Percentiles rank a stretch among this genome's conserved stretches.
These are phyloP conservation scores for Ilex aquifolium DNA, from an alignment of 257 asterid species.

Conservation along the genomic window DNA sequence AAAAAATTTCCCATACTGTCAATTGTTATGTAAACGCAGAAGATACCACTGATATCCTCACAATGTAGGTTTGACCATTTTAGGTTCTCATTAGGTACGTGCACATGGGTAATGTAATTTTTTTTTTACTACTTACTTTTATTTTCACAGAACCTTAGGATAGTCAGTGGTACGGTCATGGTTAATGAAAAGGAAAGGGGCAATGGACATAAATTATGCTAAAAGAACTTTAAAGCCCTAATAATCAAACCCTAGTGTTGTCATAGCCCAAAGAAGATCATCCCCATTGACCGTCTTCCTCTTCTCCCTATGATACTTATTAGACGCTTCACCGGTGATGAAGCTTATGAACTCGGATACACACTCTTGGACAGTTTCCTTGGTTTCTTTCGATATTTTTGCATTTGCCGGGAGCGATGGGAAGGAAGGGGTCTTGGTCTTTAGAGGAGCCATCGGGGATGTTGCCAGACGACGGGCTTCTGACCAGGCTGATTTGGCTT, in stretches of 20 bases:
- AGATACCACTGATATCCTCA: too few species aligned
- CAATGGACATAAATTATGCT: too few species aligned
- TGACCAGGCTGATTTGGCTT: slow-evolving; percentile 18
- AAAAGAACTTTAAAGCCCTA: too few species aligned
- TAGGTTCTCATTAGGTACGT: too few species aligned
- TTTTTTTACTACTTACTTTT: too few species aligned
- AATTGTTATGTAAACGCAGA: too few species aligned
- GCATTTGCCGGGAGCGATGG: slow-evolving; percentile 58
- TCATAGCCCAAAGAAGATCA: slow-evolving; percentile 59
- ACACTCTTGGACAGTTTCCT: slow-evolving; percentile 51
- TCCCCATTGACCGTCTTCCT: slow-evolving; percentile 60
- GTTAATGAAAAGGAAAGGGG: too few species aligned
- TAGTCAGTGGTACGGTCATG: too few species aligned
- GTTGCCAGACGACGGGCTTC: slow-evolving; percentile 11
- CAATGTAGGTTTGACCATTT: too few species aligned
- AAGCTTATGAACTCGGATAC: slow-evolving; percentile 63
- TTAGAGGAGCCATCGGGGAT: slow-evolving; percentile 9
- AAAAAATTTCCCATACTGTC: too few species aligned
- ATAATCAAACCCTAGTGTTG: slow-evolving; percentile 51
- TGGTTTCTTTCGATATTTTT: slow-evolving; percentile 57
- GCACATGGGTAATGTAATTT: too few species aligned
- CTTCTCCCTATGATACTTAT: slow-evolving; percentile 52
- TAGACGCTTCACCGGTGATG: slow-evolving; percentile 58
- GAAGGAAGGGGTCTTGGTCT: slow-evolving; percentile 42
- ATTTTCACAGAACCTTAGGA: too few species aligned